Percentiles rank a stretch among this genome's conserved stretches.
Conservation (phyloP, 83 land plant genomes). For the Thuja plicata region DNA sequence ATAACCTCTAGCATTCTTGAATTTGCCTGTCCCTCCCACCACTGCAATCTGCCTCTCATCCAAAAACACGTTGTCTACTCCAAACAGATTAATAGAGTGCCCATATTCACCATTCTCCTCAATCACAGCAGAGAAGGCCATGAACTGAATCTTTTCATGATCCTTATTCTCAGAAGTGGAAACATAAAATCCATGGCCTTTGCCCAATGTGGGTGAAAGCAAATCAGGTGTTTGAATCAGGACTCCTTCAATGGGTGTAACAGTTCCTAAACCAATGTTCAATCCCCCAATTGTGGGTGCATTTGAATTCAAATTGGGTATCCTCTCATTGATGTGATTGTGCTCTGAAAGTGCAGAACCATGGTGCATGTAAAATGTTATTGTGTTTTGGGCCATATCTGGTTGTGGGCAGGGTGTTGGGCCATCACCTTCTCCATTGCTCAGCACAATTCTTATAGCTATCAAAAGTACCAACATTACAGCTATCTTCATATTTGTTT, state of each 20-base stretch:
- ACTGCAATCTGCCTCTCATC: slow-evolving; percentile 46
- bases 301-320: not conserved
- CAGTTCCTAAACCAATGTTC: slow-evolving; percentile 30
- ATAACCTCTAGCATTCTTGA: slow-evolving; percentile 51
- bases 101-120: slow-evolving; percentile 27
- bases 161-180: slow-evolving; percentile 35
- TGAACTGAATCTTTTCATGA: slow-evolving; percentile 42
- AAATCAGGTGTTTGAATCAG: slow-evolving; percentile 53
- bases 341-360: not conserved
- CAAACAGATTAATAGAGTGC: slow-evolving; percentile 52
- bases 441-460: not conserved
- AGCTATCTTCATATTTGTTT: not conserved
- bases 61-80: slow-evolving; percentile 43
- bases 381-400: not conserved
- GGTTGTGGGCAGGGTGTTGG: not conserved
- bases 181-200: slow-evolving; percentile 55
- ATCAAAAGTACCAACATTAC: not conserved
- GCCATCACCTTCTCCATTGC: not conserved
- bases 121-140: slow-evolving; percentile 40
- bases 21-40: slow-evolving; percentile 57
- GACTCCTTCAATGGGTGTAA: slow-evolving; percentile 54
- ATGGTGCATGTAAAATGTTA: slow-evolving; percentile 3
- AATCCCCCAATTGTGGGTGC: not conserved
- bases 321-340: not conserved
- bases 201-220: slow-evolving; percentile 40